A percentile compares a stretch with the other conserved stretches of the same genome.
Conservation (phyloP, 78 protist genomes). For the Chrysochromulina parva region DNA sequence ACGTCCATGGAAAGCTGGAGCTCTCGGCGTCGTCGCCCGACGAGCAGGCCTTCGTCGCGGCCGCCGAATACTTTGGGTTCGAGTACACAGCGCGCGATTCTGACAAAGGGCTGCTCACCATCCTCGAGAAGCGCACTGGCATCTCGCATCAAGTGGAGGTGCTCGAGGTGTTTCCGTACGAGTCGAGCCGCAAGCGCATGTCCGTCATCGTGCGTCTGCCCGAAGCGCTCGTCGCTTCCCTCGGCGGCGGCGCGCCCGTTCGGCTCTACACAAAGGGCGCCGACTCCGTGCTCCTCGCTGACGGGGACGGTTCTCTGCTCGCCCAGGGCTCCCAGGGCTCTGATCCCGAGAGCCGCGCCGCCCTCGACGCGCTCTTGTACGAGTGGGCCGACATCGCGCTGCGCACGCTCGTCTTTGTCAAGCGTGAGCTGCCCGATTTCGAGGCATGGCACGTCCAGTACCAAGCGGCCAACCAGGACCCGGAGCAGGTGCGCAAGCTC, state of each 20-base stretch:
- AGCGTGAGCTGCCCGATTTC: not conserved
- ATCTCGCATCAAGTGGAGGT: not conserved
- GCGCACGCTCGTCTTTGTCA: slow-evolving; percentile 68
- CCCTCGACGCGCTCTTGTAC: not conserved
- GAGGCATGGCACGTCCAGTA: not conserved
- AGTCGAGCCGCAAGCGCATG: slow-evolving; percentile 89
- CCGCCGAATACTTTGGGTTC: slow-evolving; percentile 16
- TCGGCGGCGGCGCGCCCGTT: slow-evolving; percentile 31
- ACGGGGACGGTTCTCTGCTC: slow-evolving; percentile 21
- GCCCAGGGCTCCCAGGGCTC: not conserved
- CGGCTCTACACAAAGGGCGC: slow-evolving; percentile 84
- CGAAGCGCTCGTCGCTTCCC: slow-evolving; percentile 8
- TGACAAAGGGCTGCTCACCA: not conserved
- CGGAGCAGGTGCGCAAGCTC: not conserved
- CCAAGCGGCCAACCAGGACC: not conserved
- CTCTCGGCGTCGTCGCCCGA: slow-evolving; percentile 78
- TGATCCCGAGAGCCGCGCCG: not conserved
- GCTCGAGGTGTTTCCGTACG: slow-evolving; percentile 70
- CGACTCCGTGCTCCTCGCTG: slow-evolving; percentile 65
- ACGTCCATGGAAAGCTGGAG: not conserved
- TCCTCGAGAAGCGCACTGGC: not conserved
- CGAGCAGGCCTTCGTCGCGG: slow-evolving; percentile 80
- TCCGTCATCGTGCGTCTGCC: slow-evolving; percentile 64
- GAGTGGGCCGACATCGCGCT: slow-evolving; percentile 77
- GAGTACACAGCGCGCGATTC: not conserved